These are phyloP conservation scores for Quercus gilva DNA, from an alignment of 306 rosid species.

Conservation along the genomic window DNA sequence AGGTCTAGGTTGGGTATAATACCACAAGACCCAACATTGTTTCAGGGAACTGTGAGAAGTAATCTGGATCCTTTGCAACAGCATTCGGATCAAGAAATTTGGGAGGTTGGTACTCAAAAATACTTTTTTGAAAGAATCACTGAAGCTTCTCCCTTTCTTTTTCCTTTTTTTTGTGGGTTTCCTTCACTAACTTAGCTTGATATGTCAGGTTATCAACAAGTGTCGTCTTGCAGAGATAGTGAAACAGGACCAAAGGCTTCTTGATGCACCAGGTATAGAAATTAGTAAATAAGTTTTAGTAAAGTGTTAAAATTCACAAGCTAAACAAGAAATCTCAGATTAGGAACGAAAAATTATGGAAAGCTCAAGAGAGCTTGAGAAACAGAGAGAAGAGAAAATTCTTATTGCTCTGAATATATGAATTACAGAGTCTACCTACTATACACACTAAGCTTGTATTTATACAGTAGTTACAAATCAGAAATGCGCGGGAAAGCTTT, in stretches of 20 bases:
- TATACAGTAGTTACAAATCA: too few species aligned
- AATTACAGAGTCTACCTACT: too few species aligned
- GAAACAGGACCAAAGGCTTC: constrained; percentile 61
- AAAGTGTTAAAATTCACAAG: too few species aligned
- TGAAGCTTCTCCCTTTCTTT: neutral
- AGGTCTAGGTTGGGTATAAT: constrained; percentile 74
- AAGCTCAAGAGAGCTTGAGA: too few species aligned
- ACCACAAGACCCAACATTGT: constrained; percentile 77
- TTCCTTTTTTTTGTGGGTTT: neutral
- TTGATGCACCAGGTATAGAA: constrained; percentile 74
- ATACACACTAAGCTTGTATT: too few species aligned
- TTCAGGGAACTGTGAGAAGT: constrained; percentile 68
- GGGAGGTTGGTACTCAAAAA: constrained; percentile 55
- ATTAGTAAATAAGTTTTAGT: neutral
- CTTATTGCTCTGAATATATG: too few species aligned
- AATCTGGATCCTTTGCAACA: constrained; percentile 68
- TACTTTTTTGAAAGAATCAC: neutral
- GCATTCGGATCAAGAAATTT: constrained; percentile 58
- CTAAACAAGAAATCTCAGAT: too few species aligned
- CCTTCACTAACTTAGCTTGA: neutral
- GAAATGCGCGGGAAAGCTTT: too few species aligned
- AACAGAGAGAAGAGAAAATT: too few species aligned
- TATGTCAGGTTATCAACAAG: constrained; percentile 66
- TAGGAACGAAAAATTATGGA: too few species aligned
- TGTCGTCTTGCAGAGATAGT: constrained; percentile 72